Percentiles rank a stretch among this genome's conserved stretches.
These are phyloP conservation scores for Mycothermus thermophilus DNA, from an alignment of 495 filamentous ascomycete genomes.

Conservation along the genomic window DNA sequence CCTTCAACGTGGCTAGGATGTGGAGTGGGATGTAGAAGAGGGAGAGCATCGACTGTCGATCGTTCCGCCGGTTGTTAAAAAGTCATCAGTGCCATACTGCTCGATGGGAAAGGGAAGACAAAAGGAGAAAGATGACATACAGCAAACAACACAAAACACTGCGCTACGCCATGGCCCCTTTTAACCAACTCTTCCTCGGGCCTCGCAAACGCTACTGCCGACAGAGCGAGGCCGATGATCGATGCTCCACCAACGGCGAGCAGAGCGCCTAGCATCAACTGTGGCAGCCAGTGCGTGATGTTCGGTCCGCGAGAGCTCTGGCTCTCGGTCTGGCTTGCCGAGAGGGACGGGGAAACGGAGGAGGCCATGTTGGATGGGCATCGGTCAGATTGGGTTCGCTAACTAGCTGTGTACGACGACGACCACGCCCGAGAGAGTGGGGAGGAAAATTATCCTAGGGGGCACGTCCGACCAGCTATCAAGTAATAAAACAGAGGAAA, in stretches of 20 bases:
- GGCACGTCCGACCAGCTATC: too few species aligned
- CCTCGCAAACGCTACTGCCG: slow-evolving; percentile 2
- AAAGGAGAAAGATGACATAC: slow-evolving; percentile 2
- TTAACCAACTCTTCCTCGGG: background rate
- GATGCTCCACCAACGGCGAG: slow-evolving; percentile 1
- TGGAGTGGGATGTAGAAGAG: slow-evolving; percentile 9
- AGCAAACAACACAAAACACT: slow-evolving; percentile 9
- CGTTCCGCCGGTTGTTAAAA: too few species aligned
- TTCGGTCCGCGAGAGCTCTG: slow-evolving; percentile 2
- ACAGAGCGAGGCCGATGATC: slow-evolving; percentile 3
- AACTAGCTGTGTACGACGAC: too few species aligned
- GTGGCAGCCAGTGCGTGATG: slow-evolving; percentile 1
- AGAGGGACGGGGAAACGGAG: too few species aligned
- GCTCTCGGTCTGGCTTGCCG: slow-evolving; percentile 4
- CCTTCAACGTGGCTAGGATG: slow-evolving; percentile 4
- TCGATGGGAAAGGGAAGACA: background rate
- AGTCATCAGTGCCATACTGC: too few species aligned
- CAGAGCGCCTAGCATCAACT: slow-evolving; percentile 3
- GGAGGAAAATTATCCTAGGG: too few species aligned
- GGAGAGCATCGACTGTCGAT: slow-evolving; percentile 6
- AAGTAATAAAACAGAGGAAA: too few species aligned
- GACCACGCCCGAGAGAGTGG: too few species aligned
- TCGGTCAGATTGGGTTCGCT: too few species aligned
- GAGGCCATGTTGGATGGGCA: background rate
- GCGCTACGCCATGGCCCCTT: slow-evolving; percentile 2